Base-by-base conservation (phyloP, 2,329 filamentous ascomycete species). In the Calonectria hongkongensis region DNA sequence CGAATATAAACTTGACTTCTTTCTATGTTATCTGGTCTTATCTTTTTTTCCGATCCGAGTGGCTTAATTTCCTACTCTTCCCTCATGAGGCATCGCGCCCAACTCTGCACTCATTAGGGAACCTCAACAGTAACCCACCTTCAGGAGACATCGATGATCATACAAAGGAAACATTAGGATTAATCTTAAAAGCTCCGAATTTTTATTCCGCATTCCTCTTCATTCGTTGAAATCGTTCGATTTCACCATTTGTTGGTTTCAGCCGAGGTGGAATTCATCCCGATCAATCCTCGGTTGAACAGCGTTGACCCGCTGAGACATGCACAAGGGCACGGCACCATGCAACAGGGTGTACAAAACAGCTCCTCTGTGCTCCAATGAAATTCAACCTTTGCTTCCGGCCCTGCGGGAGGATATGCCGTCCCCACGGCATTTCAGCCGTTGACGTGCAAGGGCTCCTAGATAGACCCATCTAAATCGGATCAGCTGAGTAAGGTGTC, bases 221-320 rank as follows among this genome's bases (percentile, higher is more conserved):
- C 33, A 25, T 56, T n/a, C 8, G 25, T 18, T 36, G 6, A 27
- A 27, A 25, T 39, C 4, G 25, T 9, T 27, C 21, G 4, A 13
- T 39, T 27, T 41, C 36, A 25, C 10, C 33, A 41, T 2, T 27
- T 60, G 21, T 12, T 15, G 21, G 39, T 41, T 60, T 60, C 21
- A 39, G n/a, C 54, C 54, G 54, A 60, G 54, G 54, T 60, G 54
- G 33, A 60, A 60, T 60, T 60, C 15, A 2, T 41, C 33, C 54
- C 54, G 54, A 41, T 41, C 21, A 60, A 28, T 41, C 54, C 54
- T 60, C 54, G 54, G 54, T 41, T 60, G 54, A 60, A 60, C n/a
- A 41, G 5, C 13, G 13, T 15, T 7, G 25, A 16, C 10, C 39
- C 21, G 54, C 28, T 28, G n/a, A 18, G 16, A n/a, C 41, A n/a